phyloP scores from a whole-genome alignment of 2,329 filamentous ascomycete genomes.

The Parastagonospora avenae region DNA sequence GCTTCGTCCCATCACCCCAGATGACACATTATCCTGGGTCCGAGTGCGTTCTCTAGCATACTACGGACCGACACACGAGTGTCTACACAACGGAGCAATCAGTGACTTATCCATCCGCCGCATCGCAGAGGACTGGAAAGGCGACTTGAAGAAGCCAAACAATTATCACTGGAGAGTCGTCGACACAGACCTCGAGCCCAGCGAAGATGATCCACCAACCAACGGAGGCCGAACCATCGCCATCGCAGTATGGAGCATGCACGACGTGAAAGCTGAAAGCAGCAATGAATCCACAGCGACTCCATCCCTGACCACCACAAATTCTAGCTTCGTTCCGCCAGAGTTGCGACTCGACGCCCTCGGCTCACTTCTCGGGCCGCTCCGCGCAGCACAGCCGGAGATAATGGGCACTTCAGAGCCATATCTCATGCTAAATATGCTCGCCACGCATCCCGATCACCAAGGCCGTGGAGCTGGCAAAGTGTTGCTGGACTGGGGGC shows the following conservation, averaged over 20 bases:
- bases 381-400: slow-evolving; percentile 26
- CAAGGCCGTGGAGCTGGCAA: slow-evolving; percentile 48
- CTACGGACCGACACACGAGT: slow-evolving; percentile 35
- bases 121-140: slow-evolving; percentile 28
- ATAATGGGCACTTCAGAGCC: slow-evolving; percentile 30
- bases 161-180: slow-evolving; percentile 41
- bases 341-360: slow-evolving; percentile 53
- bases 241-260: slow-evolving; percentile 33
- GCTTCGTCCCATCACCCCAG: slow-evolving; percentile 23
- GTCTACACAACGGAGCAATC: slow-evolving; percentile 30
- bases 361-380: slow-evolving; percentile 28
- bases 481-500: slow-evolving; percentile 47
- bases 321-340: slow-evolving; percentile 68
- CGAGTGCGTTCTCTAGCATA: slow-evolving; percentile 36
- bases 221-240: slow-evolving; percentile 36
- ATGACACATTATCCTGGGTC: slow-evolving; percentile 35
- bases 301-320: background rate
- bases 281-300: background rate
- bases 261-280: slow-evolving; percentile 15
- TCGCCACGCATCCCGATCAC: slow-evolving; percentile 47
- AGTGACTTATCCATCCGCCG: slow-evolving; percentile 31
- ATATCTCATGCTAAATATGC: slow-evolving; percentile 36
- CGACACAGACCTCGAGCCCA: slow-evolving; percentile 31
- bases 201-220: slow-evolving; percentile 26
- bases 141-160: slow-evolving; percentile 26